Evolutionary conservation across 306 rosid genomes (phyloP).

Genomic region (Hippophae rhamnoides): DNA sequence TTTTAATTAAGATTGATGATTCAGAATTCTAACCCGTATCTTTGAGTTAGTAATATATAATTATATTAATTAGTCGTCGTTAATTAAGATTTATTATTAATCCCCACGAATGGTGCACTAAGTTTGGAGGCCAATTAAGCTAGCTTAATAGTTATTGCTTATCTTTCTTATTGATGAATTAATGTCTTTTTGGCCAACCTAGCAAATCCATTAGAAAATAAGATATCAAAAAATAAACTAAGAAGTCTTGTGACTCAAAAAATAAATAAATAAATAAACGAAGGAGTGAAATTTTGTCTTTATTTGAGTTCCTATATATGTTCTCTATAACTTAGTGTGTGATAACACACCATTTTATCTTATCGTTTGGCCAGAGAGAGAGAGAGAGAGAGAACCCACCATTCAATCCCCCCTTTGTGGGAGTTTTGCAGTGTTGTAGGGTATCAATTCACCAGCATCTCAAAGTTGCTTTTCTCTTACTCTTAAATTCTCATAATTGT

Average conservation of each 20-base stretch:
- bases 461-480: no score
- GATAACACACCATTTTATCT: no score
- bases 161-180: no score
- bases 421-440: constrained; percentile 2
- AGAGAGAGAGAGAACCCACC: no score
- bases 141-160: not conserved
- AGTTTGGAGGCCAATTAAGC: not conserved
- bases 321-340: not conserved
- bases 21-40: constrained; percentile 12
- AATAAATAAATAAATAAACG: not conserved
- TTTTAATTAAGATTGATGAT: not conserved
- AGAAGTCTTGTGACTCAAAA: no score
- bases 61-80: not conserved
- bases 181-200: constrained; percentile 1
- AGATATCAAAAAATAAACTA: not conserved
- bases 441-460: not conserved
- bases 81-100: no score
- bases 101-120: constrained; percentile 22
- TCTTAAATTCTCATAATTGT: no score
- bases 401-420: not conserved
- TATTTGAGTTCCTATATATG: not conserved
- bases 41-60: not conserved
- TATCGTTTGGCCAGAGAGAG: no score
- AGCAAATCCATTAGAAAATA: constrained; percentile 18
- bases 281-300: not conserved